Evolutionary conservation across 2,329 filamentous ascomycete genomes (phyloP).

Genomic region (Curvularia spicifera): DNA sequence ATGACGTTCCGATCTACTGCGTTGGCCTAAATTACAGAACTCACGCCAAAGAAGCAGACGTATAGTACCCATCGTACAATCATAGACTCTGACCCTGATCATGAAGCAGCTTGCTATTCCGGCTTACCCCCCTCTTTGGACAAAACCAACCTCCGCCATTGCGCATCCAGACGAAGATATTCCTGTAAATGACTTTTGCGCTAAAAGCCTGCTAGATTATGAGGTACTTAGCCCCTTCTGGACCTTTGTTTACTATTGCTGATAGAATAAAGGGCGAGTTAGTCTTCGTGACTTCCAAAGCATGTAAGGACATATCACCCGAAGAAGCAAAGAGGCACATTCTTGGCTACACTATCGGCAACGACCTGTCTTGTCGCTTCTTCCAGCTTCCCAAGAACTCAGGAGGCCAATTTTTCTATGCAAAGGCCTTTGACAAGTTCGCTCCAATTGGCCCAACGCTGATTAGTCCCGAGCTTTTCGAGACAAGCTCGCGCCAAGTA

Average conservation of each 20-base stretch:
- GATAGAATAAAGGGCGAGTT: too few species aligned
- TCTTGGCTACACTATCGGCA: conserved; percentile 28
- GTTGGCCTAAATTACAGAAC: conserved; percentile 11
- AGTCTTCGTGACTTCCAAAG: background rate
- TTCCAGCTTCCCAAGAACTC: conserved; percentile 47
- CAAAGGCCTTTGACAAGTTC: conserved; percentile 60
- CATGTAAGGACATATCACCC: conserved; percentile 17
- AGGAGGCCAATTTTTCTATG: conserved; percentile 58
- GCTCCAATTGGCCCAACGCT: conserved; percentile 58
- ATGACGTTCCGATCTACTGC: conserved; percentile 1
- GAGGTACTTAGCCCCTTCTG: background rate
- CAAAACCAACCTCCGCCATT: conserved; percentile 18
- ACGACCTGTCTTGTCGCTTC: conserved; percentile 22
- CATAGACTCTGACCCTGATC: background rate
- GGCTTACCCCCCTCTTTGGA: conserved; percentile 24
- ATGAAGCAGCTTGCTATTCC: conserved; percentile 10
- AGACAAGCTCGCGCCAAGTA: background rate
- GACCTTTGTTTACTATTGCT: too few species aligned
- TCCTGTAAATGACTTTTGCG: conserved; percentile 17
- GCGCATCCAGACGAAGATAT: conserved; percentile 16
- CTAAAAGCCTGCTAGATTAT: conserved; percentile 12
- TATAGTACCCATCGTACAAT: background rate
- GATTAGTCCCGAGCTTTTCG: background rate
- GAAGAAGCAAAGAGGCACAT: conserved; percentile 58
- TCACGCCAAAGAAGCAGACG: conserved; percentile 2